A percentile compares a stretch with the other conserved stretches of the same genome.
Conservation (phyloP, 192 early-diverging fungal genomes). For the Backusella liffmaniae region DNA sequence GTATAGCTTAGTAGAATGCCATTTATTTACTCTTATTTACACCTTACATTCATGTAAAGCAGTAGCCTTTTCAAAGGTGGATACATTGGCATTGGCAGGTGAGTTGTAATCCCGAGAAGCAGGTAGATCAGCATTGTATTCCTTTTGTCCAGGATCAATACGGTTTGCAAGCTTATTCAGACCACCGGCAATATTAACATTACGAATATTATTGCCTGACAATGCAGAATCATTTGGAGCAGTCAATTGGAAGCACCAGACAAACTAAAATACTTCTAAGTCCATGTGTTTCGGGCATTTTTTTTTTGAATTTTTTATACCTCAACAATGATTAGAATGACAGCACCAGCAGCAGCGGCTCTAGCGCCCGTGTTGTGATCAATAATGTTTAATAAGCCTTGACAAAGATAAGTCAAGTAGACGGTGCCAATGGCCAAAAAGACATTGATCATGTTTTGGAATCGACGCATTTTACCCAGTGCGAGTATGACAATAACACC, state of each 20-base stretch:
- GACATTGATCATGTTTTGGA: slow-evolving; percentile 15
- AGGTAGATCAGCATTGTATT: neutral
- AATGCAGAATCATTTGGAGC: slow-evolving; percentile 55
- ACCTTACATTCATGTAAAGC: slow-evolving; percentile 11
- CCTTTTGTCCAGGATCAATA: neutral
- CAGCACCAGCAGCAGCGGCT: slow-evolving; percentile 28
- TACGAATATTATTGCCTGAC: neutral
- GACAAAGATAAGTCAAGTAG: slow-evolving; percentile 20
- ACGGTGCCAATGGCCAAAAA: slow-evolving; percentile 25
- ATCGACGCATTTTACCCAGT: neutral
- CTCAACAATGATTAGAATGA: slow-evolving; percentile 34
- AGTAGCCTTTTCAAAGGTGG: neutral
- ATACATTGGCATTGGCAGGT: neutral
- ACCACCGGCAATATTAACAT: slow-evolving; percentile 10
- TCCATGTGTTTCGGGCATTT: neutral
- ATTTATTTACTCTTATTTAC: neutral
- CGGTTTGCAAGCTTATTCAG: neutral
- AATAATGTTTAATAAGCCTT: neutral
- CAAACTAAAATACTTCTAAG: slow-evolving; percentile 34
- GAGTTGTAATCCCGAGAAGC: neutral
- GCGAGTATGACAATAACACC: slow-evolving; percentile 2
- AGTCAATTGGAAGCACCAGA: slow-evolving; percentile 68
- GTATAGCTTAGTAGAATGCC: neutral
- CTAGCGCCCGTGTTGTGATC: neutral
- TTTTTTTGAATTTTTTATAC: neutral